Percentiles rank a stretch among this genome's conserved stretches.
These are phyloP conservation scores for Botryotinia narcissicola DNA, from an alignment of 2,329 filamentous ascomycete species.

Conservation along the genomic window DNA sequence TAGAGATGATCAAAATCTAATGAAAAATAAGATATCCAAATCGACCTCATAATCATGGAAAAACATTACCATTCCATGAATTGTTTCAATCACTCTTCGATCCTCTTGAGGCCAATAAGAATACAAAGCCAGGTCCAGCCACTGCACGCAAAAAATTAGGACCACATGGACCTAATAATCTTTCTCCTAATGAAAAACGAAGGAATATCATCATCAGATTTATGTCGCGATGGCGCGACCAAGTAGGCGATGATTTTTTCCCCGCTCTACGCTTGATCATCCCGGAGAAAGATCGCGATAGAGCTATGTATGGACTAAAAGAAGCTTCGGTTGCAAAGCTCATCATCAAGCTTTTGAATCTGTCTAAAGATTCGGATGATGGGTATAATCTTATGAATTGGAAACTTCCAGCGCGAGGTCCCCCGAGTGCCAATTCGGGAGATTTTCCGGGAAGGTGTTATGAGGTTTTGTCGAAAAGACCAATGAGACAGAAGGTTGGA, in stretches of 20 bases:
- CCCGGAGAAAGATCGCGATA: slow-evolving; percentile 87
- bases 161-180: slow-evolving; percentile 54
- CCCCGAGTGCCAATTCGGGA: slow-evolving; percentile 66
- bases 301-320: slow-evolving; percentile 90
- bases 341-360: slow-evolving; percentile 88
- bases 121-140: slow-evolving; percentile 50
- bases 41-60: slow-evolving; percentile 74
- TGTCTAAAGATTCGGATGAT: slow-evolving; percentile 87
- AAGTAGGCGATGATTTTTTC: slow-evolving; percentile 91
- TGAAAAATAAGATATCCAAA: slow-evolving; percentile 64
- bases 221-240: slow-evolving; percentile 79
- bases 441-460: slow-evolving; percentile 91
- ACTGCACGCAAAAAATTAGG: slow-evolving; percentile 50
- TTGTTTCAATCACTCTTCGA: slow-evolving; percentile 79
- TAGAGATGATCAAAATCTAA: not conserved
- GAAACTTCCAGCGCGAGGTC: slow-evolving; percentile 77
- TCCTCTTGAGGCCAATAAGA: slow-evolving; percentile 73
- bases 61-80: slow-evolving; percentile 78
- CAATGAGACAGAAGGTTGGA: slow-evolving; percentile 70
- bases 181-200: slow-evolving; percentile 73
- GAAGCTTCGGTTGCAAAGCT: slow-evolving; percentile 88
- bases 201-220: slow-evolving; percentile 81
- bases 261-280: slow-evolving; percentile 89
- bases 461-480: slow-evolving; percentile 80
- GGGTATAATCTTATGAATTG: slow-evolving; percentile 82